Base-by-base conservation (phyloP, 1,284 basidiomycete species). In the Ustilago curta region DNA sequence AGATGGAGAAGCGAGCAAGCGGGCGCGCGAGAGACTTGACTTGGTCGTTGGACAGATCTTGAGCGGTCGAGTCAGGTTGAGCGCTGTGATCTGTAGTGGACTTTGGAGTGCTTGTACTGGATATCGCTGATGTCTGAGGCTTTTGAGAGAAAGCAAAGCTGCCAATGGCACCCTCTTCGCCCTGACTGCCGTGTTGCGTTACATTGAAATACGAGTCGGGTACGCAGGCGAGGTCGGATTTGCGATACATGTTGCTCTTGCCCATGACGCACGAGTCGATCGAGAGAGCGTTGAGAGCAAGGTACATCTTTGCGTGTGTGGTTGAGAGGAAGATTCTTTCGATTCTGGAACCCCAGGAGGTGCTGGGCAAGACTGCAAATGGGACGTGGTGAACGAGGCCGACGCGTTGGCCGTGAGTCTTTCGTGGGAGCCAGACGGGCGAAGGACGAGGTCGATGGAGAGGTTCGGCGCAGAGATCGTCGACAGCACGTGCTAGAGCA, bases 271-370 rank as follows among this genome's bases (percentile, higher is more conserved):
- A 99, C 0, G 94, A 96, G 57, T 97, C 97, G 61, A 97, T 87
- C 5, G 91, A 91, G 50, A 92, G 87, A 0, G 81, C 88, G 85
- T 97, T 97, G 85, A 99, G 94, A 9, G 95, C 95, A 57, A 98
- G 88, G 83, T 99, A 99, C 96, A 99, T 99, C 86, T 97, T 98
- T 16, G 96, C 96, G 82, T 99, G 97, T 56, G 94, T 97, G 5
- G 94, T 96, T 84, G 96, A 97, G 53, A 99, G 87, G 84, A 97
- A 99, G 1, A 93, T 94, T 67, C 94, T 92, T 86, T 99, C 97
- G 39, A 99, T 88, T 64, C 90, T 88, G 16, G 94, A 91, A 0
- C 95, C 97, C 71, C 75, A 77, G 0, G 85, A 85, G 8, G 80
- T 68, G 48, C 83, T 76, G 86, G 85, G 92, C 12, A 87, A 89